Evolutionary conservation across 352 stramenopile species (phyloP).

Genomic region (Phytopythium boreale): DNA sequence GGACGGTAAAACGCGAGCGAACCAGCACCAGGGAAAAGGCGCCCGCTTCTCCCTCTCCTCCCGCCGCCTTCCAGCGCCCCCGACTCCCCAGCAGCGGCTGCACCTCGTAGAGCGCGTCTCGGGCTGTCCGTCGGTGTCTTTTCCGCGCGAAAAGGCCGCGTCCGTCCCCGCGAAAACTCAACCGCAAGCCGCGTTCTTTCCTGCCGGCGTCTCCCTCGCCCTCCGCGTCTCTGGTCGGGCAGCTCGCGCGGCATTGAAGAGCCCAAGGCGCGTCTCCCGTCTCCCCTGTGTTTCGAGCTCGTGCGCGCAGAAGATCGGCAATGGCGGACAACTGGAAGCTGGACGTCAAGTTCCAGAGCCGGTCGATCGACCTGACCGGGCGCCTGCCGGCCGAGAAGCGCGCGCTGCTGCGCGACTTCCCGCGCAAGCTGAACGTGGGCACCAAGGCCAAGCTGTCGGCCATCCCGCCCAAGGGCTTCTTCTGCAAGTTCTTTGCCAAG

Average conservation of each 20-base stretch:
- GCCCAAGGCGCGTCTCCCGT: neutral
- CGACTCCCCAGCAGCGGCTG: neutral
- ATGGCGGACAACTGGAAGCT: constrained; percentile 83
- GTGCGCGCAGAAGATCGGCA: neutral
- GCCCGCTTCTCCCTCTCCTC: neutral
- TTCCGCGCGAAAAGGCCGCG: neutral
- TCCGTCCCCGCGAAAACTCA: neutral
- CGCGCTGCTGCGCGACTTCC: constrained; percentile 71
- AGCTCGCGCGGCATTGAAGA: neutral
- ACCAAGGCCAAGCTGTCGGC: constrained; percentile 77
- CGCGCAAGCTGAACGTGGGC: constrained; percentile 62
- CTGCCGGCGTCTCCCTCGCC: neutral
- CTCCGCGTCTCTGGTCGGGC: neutral
- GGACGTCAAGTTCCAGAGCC: constrained; percentile 83
- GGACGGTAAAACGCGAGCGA: neutral
- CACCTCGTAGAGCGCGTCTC: neutral
- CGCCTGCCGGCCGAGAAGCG: constrained; percentile 81
- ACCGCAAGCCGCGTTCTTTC: neutral
- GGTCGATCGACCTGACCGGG: constrained; percentile 64
- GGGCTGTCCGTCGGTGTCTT: constrained; percentile 1
- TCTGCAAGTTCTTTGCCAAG: constrained; percentile 89
- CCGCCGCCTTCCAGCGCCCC: neutral
- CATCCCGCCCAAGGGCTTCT: constrained; percentile 85
- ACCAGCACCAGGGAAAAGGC: neutral
- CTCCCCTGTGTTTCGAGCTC: neutral